phyloP scores from a whole-genome alignment of 306 rosid species.

The Cicer chorassanicum region DNA sequence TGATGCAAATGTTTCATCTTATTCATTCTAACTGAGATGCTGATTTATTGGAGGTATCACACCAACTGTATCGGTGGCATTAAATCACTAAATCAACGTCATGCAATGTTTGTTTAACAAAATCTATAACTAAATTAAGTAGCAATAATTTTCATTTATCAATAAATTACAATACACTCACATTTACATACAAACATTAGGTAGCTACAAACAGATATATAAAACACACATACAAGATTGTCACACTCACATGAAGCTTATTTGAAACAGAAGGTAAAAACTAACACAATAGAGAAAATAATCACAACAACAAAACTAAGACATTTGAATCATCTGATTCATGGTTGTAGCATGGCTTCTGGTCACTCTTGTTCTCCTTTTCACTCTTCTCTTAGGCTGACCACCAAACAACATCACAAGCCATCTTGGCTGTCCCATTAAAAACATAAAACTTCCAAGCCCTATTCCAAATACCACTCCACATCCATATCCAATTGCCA shows the following conservation, averaged over 20 bases:
- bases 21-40: neutral
- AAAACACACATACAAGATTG: too few relatives aligned
- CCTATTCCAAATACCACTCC: slow-evolving; percentile 45
- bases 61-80: slow-evolving; percentile 42
- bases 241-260: neutral
- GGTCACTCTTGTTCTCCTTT: neutral
- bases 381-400: neutral
- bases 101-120: neutral
- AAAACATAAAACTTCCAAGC: slow-evolving; percentile 34
- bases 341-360: neutral
- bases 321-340: neutral
- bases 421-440: slow-evolving; percentile 30
- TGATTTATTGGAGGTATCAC: slow-evolving; percentile 17
- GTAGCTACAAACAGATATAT: too few relatives aligned
- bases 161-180: too few relatives aligned
- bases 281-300: neutral
- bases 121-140: neutral
- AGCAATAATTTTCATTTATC: neutral
- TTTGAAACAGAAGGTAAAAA: neutral
- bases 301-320: neutral
- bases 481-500: slow-evolving; percentile 51
- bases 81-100: neutral
- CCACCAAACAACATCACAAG: neutral
- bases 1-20: slow-evolving; percentile 39
- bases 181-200: too few relatives aligned